Base-by-base conservation (phyloP, 2,329 filamentous ascomycete genomes). In the Phyllosticta capitalensis region DNA sequence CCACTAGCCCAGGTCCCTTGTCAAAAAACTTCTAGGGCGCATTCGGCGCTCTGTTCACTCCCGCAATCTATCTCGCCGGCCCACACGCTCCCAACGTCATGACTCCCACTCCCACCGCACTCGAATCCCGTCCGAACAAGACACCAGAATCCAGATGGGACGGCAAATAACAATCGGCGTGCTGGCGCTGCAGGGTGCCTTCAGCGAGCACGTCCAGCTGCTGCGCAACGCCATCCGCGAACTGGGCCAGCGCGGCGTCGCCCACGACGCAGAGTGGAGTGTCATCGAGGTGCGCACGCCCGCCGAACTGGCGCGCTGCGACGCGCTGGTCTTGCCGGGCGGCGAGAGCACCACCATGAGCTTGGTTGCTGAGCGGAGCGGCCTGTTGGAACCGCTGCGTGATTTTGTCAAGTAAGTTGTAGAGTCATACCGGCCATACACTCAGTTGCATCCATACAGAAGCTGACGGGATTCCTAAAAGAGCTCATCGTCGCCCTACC, bases 261-360 rank as follows among this genome's bases (percentile, higher is more conserved):
- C 65, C 59, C 61, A 63, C 64, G 19, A 59, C 61, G 62, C 65
- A 24, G 55, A 72, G 52, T 86, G 89, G 76, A 69, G 73, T 24
- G 89, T 94, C 69, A 79, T 87, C 63, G 87, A 96, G 73, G 90
- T 97, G 53, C 87, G 92, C 61, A 96, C 87, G 6, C 76, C 83
- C 2, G 75, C 78, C 6, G 82, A 96, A 67, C 81, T 99, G 30
- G 76, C 80, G 4, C 72, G 71, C 65, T 97, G 92, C 75, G 84
- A 92, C 72, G 92, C 85, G 24, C 81, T 99, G 51, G 84, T 99
- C 69, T 84, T 99, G 53, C 94, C 94, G 2, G 94, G 94, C 56
- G 94, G 94, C 63, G 94, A 99, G 74, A 96, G 90, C 75, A 97
- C 94, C 1, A 87, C 92, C 3, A 95, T 99, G 65, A 90, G 90